Conservation (phyloP, 352 stramenopile species). For the Globisporangium nodosum region DNA sequence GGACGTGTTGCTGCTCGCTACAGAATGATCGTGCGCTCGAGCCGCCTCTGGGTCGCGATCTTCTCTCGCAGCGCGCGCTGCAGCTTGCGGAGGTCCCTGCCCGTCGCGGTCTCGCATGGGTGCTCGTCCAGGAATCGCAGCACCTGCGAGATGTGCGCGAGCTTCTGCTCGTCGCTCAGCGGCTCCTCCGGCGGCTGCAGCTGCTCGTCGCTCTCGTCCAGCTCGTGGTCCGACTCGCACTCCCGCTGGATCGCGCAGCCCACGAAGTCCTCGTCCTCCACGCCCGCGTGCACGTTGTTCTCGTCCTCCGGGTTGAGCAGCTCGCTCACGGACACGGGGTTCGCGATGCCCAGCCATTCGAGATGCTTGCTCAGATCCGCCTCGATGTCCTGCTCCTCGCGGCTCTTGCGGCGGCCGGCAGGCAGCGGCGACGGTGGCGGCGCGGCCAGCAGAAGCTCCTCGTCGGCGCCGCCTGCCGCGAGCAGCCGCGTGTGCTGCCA, state of each 20-base stretch:
- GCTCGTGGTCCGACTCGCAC: slow-evolving; percentile 1
- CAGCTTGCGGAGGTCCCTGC: slow-evolving; percentile 7
- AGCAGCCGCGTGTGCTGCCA: slow-evolving; percentile 7
- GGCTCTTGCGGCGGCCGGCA: slow-evolving; percentile 1
- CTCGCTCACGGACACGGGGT: slow-evolving; percentile 2
- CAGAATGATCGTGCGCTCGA: background rate
- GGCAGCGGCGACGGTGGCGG: background rate
- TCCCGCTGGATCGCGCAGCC: slow-evolving; percentile 10
- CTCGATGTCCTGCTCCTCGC: slow-evolving; percentile 6
- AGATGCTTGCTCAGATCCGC: slow-evolving; percentile 7
- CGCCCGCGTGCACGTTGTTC: slow-evolving; percentile 10
- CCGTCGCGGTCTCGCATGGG: slow-evolving; percentile 3
- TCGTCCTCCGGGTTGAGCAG: slow-evolving; percentile 6
- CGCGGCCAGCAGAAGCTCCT: background rate
- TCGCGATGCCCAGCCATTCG: slow-evolving; percentile 5
- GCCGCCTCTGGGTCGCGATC: background rate
- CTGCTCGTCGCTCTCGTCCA: background rate
- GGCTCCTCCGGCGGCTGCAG: background rate
- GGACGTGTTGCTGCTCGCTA: background rate
- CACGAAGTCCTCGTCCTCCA: slow-evolving; percentile 10
- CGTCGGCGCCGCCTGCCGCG: background rate
- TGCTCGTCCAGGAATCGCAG: slow-evolving; percentile 9
- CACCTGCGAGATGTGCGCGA: slow-evolving; percentile 8
- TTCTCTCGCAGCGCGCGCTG: slow-evolving; percentile 9
- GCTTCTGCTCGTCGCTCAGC: slow-evolving; percentile 9